These are phyloP conservation scores for Podila epicladia DNA, from an alignment of 192 early-diverging fungal species.

Conservation along the genomic window DNA sequence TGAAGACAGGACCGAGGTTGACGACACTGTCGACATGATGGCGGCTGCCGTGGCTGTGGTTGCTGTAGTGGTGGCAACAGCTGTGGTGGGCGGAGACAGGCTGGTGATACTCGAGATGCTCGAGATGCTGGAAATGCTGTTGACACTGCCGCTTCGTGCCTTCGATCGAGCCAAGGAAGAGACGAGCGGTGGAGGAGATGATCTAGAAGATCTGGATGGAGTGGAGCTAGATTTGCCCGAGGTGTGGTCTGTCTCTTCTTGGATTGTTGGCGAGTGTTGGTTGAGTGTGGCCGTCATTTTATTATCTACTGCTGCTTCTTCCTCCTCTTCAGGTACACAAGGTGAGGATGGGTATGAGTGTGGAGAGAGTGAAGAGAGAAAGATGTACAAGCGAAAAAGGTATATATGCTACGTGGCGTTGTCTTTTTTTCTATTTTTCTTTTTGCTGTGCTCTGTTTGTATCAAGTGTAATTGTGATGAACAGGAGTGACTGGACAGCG, in stretches of 20 bases:
- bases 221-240: background rate
- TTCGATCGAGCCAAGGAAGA: background rate
- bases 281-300: too few relatives aligned
- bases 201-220: background rate
- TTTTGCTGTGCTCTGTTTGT: too few relatives aligned
- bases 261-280: too few relatives aligned
- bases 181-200: background rate
- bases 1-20: background rate
- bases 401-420: too few relatives aligned
- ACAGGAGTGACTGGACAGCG: too few relatives aligned
- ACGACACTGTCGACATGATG: background rate
- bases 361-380: too few relatives aligned
- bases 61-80: background rate
- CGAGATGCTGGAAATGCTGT: background rate
- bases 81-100: background rate
- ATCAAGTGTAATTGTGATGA: too few relatives aligned
- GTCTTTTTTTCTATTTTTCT: too few relatives aligned
- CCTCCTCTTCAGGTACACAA: too few relatives aligned
- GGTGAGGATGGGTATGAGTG: too few relatives aligned
- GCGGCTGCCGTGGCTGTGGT: background rate
- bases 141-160: background rate
- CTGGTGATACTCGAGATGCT: background rate
- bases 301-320: too few relatives aligned
- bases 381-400: too few relatives aligned
- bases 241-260: background rate